Evolutionary conservation across 129 eudicot species (phyloP).

Genomic region (Mikania micrantha): DNA sequence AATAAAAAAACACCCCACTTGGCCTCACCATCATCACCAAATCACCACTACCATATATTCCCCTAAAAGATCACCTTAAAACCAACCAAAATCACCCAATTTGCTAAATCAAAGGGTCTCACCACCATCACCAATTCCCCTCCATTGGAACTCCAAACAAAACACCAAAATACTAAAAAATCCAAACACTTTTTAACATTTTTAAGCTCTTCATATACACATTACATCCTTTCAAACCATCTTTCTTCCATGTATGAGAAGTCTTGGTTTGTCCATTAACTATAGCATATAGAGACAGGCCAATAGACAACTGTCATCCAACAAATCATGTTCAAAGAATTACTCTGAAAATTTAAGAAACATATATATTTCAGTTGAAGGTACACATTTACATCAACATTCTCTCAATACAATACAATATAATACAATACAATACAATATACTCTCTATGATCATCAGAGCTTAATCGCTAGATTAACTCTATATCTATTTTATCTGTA

Average conservation of each 20-base stretch:
- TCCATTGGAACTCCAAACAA: neutral
- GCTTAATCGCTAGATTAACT: neutral
- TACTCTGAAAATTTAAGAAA: neutral
- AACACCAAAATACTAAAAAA: neutral
- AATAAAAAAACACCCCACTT: too few species aligned
- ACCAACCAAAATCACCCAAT: neutral
- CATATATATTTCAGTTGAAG: neutral
- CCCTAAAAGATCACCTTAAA: neutral
- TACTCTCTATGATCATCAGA: neutral
- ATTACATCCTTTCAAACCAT: neutral
- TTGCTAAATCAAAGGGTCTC: neutral
- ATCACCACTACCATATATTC: neutral
- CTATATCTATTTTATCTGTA: neutral
- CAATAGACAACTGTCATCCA: too few species aligned
- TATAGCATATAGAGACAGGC: too few species aligned
- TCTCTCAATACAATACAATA: neutral
- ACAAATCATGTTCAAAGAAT: neutral
- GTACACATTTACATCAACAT: neutral
- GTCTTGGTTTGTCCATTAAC: neutral
- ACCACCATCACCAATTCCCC: neutral
- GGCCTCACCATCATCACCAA: too few species aligned
- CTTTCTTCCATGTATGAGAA: neutral
- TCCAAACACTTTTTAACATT: neutral
- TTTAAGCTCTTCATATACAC: neutral
- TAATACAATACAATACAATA: neutral